Evolutionary conservation across 2,329 filamentous ascomycete genomes (phyloP).

Genomic region (Clonostachys rhizophaga): DNA sequence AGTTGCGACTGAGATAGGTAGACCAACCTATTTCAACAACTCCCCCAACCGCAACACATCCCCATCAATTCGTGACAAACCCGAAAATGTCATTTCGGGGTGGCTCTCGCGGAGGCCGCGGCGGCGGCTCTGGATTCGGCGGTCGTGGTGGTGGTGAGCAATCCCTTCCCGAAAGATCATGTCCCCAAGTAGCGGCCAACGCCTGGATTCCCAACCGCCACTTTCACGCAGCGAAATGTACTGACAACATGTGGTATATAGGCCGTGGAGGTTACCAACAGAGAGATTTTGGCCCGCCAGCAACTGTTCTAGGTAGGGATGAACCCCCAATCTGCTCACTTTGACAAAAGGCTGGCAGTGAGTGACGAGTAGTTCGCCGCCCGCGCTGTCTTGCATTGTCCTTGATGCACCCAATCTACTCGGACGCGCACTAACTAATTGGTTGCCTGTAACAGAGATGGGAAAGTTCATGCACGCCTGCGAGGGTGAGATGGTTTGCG

Average conservation of each 20-base stretch:
- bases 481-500: slow-evolving; percentile 97
- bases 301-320: slow-evolving; percentile 25
- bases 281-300: slow-evolving; percentile 31
- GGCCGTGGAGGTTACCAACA: slow-evolving; percentile 31
- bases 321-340: background rate
- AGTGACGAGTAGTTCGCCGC: background rate
- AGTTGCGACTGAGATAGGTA: background rate
- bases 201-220: background rate
- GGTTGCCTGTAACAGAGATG: slow-evolving; percentile 56
- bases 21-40: background rate
- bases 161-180: background rate
- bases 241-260: slow-evolving; percentile 3
- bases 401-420: no score
- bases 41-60: background rate
- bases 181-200: background rate
- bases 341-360: background rate
- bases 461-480: slow-evolving; percentile 90
- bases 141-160: slow-evolving; percentile 27
- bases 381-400: no score
- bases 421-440: no score
- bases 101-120: slow-evolving; percentile 24
- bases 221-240: no score
- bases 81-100: slow-evolving; percentile 31
- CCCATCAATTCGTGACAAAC: background rate
- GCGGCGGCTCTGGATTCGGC: slow-evolving; percentile 22